Percentiles rank a stretch among this genome's conserved stretches.
These are phyloP conservation scores for Zalaria sp. DNA, from an alignment of 2,329 filamentous ascomycete genomes.

Conservation along the genomic window DNA sequence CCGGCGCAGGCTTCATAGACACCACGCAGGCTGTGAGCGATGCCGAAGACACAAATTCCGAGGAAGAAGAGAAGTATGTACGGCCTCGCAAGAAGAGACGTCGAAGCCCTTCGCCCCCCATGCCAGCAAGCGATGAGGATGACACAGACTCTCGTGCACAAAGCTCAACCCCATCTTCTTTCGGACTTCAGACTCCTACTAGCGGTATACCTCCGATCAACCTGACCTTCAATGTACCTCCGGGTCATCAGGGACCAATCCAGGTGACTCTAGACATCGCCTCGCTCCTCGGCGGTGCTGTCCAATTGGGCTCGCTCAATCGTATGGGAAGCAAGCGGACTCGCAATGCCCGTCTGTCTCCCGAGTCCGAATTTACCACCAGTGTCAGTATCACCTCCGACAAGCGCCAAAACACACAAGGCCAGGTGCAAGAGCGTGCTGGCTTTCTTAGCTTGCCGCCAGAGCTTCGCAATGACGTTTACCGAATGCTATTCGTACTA, in stretches of 20 bases:
- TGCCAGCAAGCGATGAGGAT: background rate
- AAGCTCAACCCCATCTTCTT: too few relatives aligned
- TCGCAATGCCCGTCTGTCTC: background rate
- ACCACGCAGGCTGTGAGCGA: slow-evolving; percentile 22
- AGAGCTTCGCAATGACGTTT: slow-evolving; percentile 35
- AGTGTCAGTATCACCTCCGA: background rate
- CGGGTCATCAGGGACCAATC: slow-evolving; percentile 30
- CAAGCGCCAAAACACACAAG: background rate
- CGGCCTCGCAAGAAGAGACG: slow-evolving; percentile 15
- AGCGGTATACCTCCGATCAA: slow-evolving; percentile 15
- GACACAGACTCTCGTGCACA: too few relatives aligned
- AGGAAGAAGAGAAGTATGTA: slow-evolving; percentile 16
- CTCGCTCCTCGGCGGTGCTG: slow-evolving; percentile 2
- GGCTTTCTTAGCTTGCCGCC: slow-evolving; percentile 23
- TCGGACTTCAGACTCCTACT: background rate
- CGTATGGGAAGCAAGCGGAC: background rate
- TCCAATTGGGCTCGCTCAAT: background rate
- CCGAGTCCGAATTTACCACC: background rate
- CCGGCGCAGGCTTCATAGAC: slow-evolving; percentile 25
- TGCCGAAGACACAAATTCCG: slow-evolving; percentile 16
- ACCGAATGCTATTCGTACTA: slow-evolving; percentile 27
- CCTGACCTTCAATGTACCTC: slow-evolving; percentile 31
- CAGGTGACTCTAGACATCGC: slow-evolving; percentile 25
- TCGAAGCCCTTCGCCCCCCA: slow-evolving; percentile 12
- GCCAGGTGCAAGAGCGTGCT: background rate